Evolutionary conservation across 768 basidiomycete species (phyloP), one percentile per base, ranked within the genome.

Genomic region (Russula abietina): DNA sequence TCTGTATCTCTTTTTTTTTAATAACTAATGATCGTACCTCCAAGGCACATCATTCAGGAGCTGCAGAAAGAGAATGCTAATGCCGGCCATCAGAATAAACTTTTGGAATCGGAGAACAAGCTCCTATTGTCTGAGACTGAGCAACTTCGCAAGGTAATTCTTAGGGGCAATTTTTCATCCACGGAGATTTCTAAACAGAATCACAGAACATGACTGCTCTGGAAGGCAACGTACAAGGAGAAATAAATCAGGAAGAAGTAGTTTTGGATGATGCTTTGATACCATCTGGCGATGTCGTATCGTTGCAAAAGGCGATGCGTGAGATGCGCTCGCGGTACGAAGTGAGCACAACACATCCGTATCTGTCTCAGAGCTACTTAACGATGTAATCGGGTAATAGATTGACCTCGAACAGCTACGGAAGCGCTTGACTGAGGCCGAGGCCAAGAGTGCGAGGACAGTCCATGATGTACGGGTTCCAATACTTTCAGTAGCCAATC

Each of bases 31-130:
- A 19, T 1, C 64, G 91, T 64, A 22, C 58, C n/a, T 43, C 32
- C 32, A 64, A 64, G 90, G 74, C 87, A 92, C 69, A 91, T 97
- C 69, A 84, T 97, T 24, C 88, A 91, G 70, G 89, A 93, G 68
- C 78, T 97, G 45, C 89, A 91, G 70, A 88, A 89, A 68, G 94
- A 97, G 74, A 90, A 84, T 68, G 70, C 83, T 3, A 75, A 79
- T 28, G 71, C 81, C 1, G 73, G 80, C 8, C 87, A 91, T 64
- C 81, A 81, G 63, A 84, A 84, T 71, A 85, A 87, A 69, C 71
- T 86, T n/a, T 71, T 94, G 48, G 85, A 87, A 71, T 82, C 86
- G 12, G 91, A 93, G 75, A 93, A 93, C 70, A 81, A 80, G 66
- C 73, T 86, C 14, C 76, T 94, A 41, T 69, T 81, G 30, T 79